Evolutionary conservation across 768 basidiomycete species (phyloP), one percentile per base, ranked within the genome.

Genomic region (Fomitopsis pulvina): DNA sequence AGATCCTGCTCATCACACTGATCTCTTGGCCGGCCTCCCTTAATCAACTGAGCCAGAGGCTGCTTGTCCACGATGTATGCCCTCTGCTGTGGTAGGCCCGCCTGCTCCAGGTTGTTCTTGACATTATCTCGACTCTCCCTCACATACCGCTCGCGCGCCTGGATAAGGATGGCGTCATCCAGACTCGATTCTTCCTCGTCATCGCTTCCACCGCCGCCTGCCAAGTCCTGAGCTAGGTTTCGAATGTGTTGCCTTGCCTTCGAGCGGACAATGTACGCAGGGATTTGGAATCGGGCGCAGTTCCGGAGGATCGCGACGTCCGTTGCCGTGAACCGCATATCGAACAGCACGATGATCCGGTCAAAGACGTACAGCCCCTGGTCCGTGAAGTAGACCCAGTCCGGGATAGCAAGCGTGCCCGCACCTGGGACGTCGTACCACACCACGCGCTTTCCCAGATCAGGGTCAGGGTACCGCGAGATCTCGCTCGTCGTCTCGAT

Each of bases 351-450:
- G 24, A 46, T 46, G 45, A 46, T 46, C 20, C 45, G 37, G 45
- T 46, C 27, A 32, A 46, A 46, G 29, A 37, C 20, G 30, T 46
- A 46, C 29, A 46, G 21, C 16, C 45, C 45, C n/a, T 46, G 45
- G 4, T 32, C 45, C 30, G 29, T 46, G 45, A 46, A 46, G 45
- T 46, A 46, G 30, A 18, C n/a, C 45, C 45, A 46, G 32, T 46
- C 45, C 5, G 45, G 45, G 24, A 46, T 29, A 10, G 5, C 12
- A 14, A 46, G 32, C n/a, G 45, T 46, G n/a, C 45, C 45, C 11
- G 45, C 45, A 22, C 45, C 45, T 3, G 45, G 45, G 9, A 46
- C 30, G 32, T 46, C 45, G 25, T 46, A 46, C 45, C 45, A 46
- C 9, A 37, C 29, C n/a, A 29, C 32, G n/a, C 30, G 45, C n/a